Evolutionary conservation across 2,329 filamentous ascomycete genomes (phyloP), one percentile per base, ranked within the genome.

Genomic region (Neurospora sp.): DNA sequence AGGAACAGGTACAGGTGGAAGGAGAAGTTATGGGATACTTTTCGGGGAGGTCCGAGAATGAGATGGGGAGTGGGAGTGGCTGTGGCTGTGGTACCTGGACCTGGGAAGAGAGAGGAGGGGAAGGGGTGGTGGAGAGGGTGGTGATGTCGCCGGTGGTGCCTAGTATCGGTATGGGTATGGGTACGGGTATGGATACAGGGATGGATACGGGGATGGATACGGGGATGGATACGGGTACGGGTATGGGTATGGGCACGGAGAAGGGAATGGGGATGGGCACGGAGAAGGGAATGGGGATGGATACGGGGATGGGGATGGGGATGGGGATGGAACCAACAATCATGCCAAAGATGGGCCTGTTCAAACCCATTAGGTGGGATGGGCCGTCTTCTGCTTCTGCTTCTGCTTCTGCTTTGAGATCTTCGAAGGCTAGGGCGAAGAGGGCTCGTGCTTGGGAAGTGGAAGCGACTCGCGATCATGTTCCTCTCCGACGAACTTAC

Each of bases 171-270:
- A 19, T 2, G 42, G 15, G 15, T 17, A 17, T 7, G 15, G 42
- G 2, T 2, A 19, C 3, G 28, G 28, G 4, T 0, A 17, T 7
- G 15, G 42, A 0, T 1, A 19, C 4, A 17, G 43, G 2, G 23
- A 23, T 3, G 23, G 23, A 9, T 1, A 23, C 13, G 43, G 43
- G 43, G 0, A 52, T 23, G 43, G 19, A 9, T 1, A 23, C 13
- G 43, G 43, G 43, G 0, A 52, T 23, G 43, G 19, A 9, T 38
- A 38, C 38, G 8, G 38, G 38, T 2, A 19, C 2, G 42, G 43
- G 2, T 0, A 15, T 23, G 43, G 28, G 3, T 2, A 23, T 23
- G 42, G 42, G 42, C 23, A 23, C 23, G 23, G 23, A 23, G 38
- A 5, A 1, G 42, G 28, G 4, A 1, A 23, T 23, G 43, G 43